Base-by-base conservation (phyloP, 192 early-diverging fungal species). In the Irineochytrium annulatum region DNA sequence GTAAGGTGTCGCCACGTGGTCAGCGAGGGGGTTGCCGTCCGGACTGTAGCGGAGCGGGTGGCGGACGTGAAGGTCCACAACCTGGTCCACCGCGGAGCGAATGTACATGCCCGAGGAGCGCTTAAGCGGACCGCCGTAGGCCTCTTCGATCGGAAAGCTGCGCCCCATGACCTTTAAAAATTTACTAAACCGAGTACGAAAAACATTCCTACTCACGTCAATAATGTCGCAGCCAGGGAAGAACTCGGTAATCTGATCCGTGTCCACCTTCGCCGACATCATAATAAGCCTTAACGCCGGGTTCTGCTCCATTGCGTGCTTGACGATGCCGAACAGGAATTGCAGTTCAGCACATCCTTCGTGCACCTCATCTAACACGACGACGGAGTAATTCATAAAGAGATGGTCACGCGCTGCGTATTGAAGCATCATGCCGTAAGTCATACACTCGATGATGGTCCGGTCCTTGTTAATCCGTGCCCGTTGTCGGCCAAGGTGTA, bases 311-410 rank as follows among this genome's bases (percentile, higher is more conserved):
- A 69, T 16, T 13, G 68, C 68, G 3, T 46, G 24, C 51, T 65
- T 68, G 29, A 69, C 14, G 44, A 59, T 61, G 4, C 56, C 43
- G 59, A 69, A 65, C 27, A 69, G 34, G 27, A 69, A 66, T 19
- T 57, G 33, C 19, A 69, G 55, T 27, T 69, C 62, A 22, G 39
- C 19, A 2, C 51, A 20, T 13, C 29, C 45, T 62, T 69, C 68
- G 29, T 69, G 68, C 14, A 63, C 60, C 48, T 69, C 68, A 33
- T 69, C 68, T 3, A 69, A 30, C 16, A 69, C 46, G 11, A 69
- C 33, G 22, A 69, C 62, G 3, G 61, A 65, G 30, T 34, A 69
- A 5, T 29, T 30, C 5, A 27, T 43, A 1, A 69, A 33, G 1
- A 27, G 37, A 28, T 63, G 57, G 43, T 69, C 63, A n/a, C 32